Conservation (phyloP, 192 early-diverging fungal species). For the Allomyces javanicus region DNA sequence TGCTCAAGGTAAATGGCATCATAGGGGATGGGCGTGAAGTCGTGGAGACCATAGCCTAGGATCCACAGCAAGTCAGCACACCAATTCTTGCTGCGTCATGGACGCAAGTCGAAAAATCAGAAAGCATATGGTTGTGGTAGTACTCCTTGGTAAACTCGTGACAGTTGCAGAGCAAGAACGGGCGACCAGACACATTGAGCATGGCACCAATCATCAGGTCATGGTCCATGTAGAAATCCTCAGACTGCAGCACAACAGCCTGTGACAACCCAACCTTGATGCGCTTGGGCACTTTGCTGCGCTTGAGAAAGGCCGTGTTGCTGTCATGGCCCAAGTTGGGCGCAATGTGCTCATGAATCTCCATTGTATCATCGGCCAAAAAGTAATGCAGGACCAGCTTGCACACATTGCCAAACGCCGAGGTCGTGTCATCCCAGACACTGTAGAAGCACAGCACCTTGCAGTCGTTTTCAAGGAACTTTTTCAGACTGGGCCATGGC, state of each 20-base stretch:
- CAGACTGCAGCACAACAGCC: background rate
- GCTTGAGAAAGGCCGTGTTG: conserved; percentile 4
- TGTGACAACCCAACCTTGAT: background rate
- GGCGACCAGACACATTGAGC: conserved; percentile 4
- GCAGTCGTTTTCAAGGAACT: conserved; percentile 4
- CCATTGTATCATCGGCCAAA: conserved; percentile 1
- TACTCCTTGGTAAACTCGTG: conserved; percentile 5
- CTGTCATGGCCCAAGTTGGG: background rate
- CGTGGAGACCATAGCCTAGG: conserved; percentile 1
- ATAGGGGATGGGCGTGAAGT: background rate
- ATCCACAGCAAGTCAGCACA: too few species aligned
- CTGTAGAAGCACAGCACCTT: conserved; percentile 4
- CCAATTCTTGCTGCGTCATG: too few species aligned
- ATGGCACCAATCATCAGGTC: conserved; percentile 3
- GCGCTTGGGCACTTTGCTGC: conserved; percentile 1
- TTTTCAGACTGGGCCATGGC: background rate
- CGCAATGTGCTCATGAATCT: conserved; percentile 1
- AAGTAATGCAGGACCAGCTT: conserved; percentile 6
- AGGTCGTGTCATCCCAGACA: conserved; percentile 3
- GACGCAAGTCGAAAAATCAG: too few species aligned
- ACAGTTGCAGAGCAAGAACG: conserved; percentile 2
- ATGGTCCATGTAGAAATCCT: conserved; percentile 3
- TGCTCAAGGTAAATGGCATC: background rate
- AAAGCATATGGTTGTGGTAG: background rate
- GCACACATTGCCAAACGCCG: conserved; percentile 1